A percentile compares a stretch with the other conserved stretches of the same genome.
Conservation (phyloP, 768 basidiomycete species). For the Chalciporus pseudorubinellus region DNA sequence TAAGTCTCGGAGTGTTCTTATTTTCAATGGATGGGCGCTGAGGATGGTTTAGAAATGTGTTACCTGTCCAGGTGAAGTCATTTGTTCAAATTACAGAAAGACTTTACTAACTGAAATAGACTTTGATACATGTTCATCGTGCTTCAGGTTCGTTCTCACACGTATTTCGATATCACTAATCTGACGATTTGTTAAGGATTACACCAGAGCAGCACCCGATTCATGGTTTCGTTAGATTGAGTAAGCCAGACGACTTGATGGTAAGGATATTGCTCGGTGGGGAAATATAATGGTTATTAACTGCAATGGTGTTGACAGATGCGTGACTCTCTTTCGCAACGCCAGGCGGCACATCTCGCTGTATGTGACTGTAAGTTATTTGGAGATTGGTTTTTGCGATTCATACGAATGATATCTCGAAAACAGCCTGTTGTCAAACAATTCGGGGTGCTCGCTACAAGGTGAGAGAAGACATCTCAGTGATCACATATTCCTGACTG, state of each 20-base stretch:
- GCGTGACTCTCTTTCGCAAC: conserved; percentile 22
- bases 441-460: conserved; percentile 74
- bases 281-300: background rate
- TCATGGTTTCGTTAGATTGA: conserved; percentile 70
- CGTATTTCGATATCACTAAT: background rate
- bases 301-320: conserved; percentile 23
- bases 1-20: conserved; percentile 36
- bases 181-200: conserved; percentile 42
- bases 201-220: conserved; percentile 70
- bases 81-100: background rate
- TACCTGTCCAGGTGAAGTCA: conserved; percentile 50
- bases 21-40: background rate
- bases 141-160: conserved; percentile 52
- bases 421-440: conserved; percentile 42
- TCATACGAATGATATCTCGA: background rate
- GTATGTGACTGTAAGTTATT: conserved; percentile 50
- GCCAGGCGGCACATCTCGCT: conserved; percentile 46
- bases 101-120: conserved; percentile 38
- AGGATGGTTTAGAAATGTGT: conserved; percentile 63
- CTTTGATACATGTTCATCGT: conserved; percentile 71
- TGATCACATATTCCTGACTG: conserved; percentile 1
- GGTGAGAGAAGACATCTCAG: conserved; percentile 35
- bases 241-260: conserved; percentile 52
- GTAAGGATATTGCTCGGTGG: conserved; percentile 37
- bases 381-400: too few relatives aligned